A percentile compares a stretch with the other conserved stretches of the same genome.
Evolutionary conservation across 2,329 filamentous ascomycete species (phyloP).

Genomic region (Xylaria sp.): DNA sequence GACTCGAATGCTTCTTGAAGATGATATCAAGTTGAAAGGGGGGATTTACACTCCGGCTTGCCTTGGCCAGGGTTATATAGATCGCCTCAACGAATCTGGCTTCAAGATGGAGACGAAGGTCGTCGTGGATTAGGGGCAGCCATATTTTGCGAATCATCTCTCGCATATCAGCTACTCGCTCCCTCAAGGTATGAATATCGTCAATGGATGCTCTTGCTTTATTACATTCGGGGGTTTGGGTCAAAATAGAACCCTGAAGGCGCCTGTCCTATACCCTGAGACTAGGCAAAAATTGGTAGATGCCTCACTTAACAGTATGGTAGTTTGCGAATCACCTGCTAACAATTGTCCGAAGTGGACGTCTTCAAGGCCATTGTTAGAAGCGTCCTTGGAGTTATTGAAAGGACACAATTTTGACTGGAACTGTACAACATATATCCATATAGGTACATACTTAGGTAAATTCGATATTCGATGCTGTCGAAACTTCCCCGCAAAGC

Average conservation of each 20-base stretch:
- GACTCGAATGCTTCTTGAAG: constrained; percentile 72
- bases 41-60: constrained; percentile 79
- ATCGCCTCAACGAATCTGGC: constrained; percentile 69
- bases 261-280: background rate
- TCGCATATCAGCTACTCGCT: background rate
- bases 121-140: constrained; percentile 42
- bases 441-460: background rate
- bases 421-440: background rate
- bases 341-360: background rate
- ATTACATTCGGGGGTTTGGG: background rate
- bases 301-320: background rate
- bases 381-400: background rate
- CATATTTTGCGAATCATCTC: background rate
- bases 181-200: background rate
- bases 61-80: constrained; percentile 73
- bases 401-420: background rate
- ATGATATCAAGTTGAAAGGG: constrained; percentile 69
- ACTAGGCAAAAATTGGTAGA: background rate
- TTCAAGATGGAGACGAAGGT: constrained; percentile 71
- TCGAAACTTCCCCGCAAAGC: constrained; percentile 14
- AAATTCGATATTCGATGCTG: background rate
- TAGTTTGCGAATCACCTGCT: background rate
- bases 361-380: background rate
- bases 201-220: background rate
- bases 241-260: background rate